Conservation (phyloP, 176 grass and related monocot genomes). For the Avena atlantica region DNA sequence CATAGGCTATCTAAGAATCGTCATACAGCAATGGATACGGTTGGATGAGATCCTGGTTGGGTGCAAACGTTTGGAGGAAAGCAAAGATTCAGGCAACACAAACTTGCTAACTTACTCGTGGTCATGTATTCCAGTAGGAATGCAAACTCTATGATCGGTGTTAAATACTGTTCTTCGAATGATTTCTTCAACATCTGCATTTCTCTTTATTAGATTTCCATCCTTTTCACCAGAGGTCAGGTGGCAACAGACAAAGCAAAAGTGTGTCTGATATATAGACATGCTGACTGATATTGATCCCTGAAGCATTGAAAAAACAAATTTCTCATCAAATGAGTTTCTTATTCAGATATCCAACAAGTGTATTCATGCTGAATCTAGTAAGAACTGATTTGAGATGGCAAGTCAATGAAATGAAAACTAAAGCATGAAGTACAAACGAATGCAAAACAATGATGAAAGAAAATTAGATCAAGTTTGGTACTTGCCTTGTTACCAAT, state of each 20-base stretch:
- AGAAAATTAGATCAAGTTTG: slow-evolving; percentile 30
- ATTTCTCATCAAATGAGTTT: not conserved
- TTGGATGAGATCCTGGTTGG: slow-evolving; percentile 5
- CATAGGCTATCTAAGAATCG: not conserved
- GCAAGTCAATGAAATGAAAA: not conserved
- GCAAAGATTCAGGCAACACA: not conserved
- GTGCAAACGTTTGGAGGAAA: slow-evolving; percentile 20
- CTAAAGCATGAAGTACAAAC: slow-evolving; percentile 2
- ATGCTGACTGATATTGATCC: slow-evolving; percentile 97
- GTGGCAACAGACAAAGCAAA: slow-evolving; percentile 94
- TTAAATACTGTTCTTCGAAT: slow-evolving; percentile 74
- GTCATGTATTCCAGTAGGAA: slow-evolving; percentile 63
- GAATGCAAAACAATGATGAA: slow-evolving; percentile 1
- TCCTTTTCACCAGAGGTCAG: slow-evolving; percentile 85
- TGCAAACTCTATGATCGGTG: slow-evolving; percentile 45
- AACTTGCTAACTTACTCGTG: slow-evolving; percentile 67
- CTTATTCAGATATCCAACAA: no score
- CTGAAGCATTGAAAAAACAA: slow-evolving; percentile 57
- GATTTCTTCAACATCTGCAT: slow-evolving; percentile 88
- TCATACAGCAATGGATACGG: not conserved
- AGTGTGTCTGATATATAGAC: slow-evolving; percentile 84
- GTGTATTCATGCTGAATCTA: not conserved
- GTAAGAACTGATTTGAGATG: not conserved
- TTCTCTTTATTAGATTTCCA: slow-evolving; percentile 71
- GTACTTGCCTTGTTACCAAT: slow-evolving; percentile 87